phyloP scores from a whole-genome alignment of 805 yeast genomes.

The Candida tallmaniae region DNA sequence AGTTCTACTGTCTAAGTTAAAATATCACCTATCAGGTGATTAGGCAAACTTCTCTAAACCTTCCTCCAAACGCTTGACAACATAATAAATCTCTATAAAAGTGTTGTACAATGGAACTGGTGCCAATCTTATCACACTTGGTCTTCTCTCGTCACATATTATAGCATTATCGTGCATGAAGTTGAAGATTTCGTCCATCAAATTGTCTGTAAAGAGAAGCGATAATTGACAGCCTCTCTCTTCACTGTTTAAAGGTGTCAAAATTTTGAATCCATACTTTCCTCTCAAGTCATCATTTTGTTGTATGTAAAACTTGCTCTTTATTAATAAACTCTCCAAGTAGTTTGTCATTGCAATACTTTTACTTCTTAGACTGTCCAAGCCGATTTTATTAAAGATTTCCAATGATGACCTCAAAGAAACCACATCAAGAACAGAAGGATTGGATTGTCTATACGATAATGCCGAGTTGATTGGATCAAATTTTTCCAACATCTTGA shows the following conservation, averaged over 20 bases:
- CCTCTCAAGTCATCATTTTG: slow-evolving; percentile 5
- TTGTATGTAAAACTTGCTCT: slow-evolving; percentile 44
- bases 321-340: slow-evolving; percentile 44
- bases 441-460: slow-evolving; percentile 87
- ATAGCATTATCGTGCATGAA: slow-evolving; percentile 56
- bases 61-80: slow-evolving; percentile 42
- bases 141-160: slow-evolving; percentile 84
- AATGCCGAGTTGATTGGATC: slow-evolving; percentile 83
- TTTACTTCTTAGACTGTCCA: slow-evolving; percentile 50
- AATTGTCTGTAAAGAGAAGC: slow-evolving; percentile 49
- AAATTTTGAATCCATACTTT: slow-evolving; percentile 51
- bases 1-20: no score
- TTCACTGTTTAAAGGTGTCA: slow-evolving; percentile 58
- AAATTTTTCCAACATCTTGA: slow-evolving; percentile 73
- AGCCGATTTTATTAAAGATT: slow-evolving; percentile 53
- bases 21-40: no score
- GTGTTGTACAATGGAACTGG: slow-evolving; percentile 84
- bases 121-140: slow-evolving; percentile 85
- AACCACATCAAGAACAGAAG: slow-evolving; percentile 81
- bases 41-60: slow-evolving; percentile 8
- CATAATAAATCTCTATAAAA: slow-evolving; percentile 54
- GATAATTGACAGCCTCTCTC: slow-evolving; percentile 84
- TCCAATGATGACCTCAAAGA: slow-evolving; percentile 65
- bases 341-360: slow-evolving; percentile 55
- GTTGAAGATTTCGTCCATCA: slow-evolving; percentile 59